Conservation (phyloP, 2,329 filamentous ascomycete genomes). For the Uncinocarpus reesii region DNA sequence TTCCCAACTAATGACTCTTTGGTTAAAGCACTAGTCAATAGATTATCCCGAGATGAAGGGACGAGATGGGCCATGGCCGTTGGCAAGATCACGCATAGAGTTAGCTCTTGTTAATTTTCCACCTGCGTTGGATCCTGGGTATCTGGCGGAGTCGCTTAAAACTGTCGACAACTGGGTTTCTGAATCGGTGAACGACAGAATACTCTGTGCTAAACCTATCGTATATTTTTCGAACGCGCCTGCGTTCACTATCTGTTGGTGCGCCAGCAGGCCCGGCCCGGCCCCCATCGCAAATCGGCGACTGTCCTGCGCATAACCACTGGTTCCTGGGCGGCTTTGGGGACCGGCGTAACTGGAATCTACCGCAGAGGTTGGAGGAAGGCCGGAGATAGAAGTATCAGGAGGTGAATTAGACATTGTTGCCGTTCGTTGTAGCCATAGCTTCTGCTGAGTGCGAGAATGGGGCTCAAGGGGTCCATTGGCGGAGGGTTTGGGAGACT, state of each 20-base stretch:
- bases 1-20: conserved; percentile 14
- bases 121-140: conserved; percentile 1
- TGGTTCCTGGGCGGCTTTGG: conserved; percentile 24
- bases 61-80: conserved; percentile 5
- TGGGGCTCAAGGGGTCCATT: conserved; percentile 30
- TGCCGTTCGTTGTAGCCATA: conserved; percentile 40
- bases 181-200: conserved; percentile 38
- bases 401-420: conserved; percentile 37
- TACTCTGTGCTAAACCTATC: conserved; percentile 36
- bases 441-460: conserved; percentile 41
- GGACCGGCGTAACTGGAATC: conserved; percentile 28
- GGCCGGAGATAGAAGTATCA: conserved; percentile 27
- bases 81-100: conserved; percentile 4
- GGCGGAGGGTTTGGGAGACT: conserved; percentile 26
- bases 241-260: conserved; percentile 29
- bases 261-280: conserved; percentile 9
- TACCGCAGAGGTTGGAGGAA: conserved; percentile 25
- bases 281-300: conserved; percentile 12
- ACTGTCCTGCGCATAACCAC: conserved; percentile 9
- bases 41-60: conserved; percentile 1
- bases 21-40: not conserved
- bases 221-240: conserved; percentile 36
- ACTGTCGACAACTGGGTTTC: conserved; percentile 36
- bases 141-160: conserved; percentile 25
- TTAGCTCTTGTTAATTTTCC: conserved; percentile 4